These are phyloP conservation scores for Pleomassaria siparia DNA, from an alignment of 2,329 filamentous ascomycete species.

Conservation along the genomic window DNA sequence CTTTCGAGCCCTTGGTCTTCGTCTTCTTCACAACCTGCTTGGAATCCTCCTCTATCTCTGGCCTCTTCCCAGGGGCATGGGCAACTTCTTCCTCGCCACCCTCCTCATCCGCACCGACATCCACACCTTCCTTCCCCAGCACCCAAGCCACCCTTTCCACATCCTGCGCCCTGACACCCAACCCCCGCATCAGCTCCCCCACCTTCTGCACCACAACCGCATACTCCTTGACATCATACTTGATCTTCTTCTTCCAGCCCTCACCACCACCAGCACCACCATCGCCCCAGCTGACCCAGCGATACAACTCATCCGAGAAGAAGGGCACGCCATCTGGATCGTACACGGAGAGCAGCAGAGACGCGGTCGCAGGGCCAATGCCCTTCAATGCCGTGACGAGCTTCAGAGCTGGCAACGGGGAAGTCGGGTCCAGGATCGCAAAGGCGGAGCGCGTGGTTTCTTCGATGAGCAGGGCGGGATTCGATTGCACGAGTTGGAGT, in stretches of 20 bases:
- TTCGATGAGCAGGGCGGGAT: conserved; percentile 53
- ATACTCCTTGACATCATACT: conserved; percentile 73
- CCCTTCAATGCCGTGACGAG: conserved; percentile 65
- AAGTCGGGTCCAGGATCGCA: conserved; percentile 12
- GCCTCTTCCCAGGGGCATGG: not conserved
- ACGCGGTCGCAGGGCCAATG: conserved; percentile 78
- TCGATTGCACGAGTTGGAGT: conserved; percentile 56
- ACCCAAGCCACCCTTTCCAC: conserved; percentile 73
- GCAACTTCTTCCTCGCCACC: not conserved
- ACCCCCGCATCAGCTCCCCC: conserved; percentile 23
- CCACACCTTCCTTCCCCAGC: conserved; percentile 52
- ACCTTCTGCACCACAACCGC: conserved; percentile 51
- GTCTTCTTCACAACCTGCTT: not conserved
- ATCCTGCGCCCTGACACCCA: conserved; percentile 55
- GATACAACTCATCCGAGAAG: conserved; percentile 78
- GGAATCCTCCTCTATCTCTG: conserved; percentile 2
- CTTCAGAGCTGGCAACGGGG: conserved; percentile 47
- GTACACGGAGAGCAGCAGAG: conserved; percentile 68
- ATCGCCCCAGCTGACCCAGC: conserved; percentile 65
- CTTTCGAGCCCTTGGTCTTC: conserved; percentile 2
- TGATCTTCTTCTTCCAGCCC: conserved; percentile 57
- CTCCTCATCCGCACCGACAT: conserved; percentile 19
- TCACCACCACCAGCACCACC: conserved; percentile 30
- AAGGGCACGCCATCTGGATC: conserved; percentile 64
- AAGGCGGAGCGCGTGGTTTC: conserved; percentile 58